Evolutionary conservation across 2,329 filamentous ascomycete genomes (phyloP).

Genomic region (Curvularia lunata): DNA sequence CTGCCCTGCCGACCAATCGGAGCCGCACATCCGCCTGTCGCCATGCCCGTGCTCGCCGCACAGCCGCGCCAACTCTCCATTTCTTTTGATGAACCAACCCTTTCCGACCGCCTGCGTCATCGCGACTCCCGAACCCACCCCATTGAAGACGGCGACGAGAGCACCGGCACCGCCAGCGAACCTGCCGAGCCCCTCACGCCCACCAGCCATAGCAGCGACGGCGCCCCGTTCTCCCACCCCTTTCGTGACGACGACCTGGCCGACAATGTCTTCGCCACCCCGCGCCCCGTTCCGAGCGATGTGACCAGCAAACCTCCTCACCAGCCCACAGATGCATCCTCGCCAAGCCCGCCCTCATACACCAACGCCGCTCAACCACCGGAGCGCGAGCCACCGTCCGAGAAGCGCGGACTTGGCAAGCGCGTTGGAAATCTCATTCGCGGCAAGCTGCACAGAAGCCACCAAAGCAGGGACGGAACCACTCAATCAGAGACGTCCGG

Average conservation of each 20-base stretch:
- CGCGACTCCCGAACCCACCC: constrained; percentile 39
- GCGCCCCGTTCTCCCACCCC: constrained; percentile 33
- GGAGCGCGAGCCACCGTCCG: constrained; percentile 22
- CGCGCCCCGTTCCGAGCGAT: constrained; percentile 19
- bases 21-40: constrained; percentile 12
- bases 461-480: constrained; percentile 14
- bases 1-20: constrained; percentile 15
- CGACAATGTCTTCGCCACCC: constrained; percentile 27
- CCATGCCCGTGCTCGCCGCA: constrained; percentile 36
- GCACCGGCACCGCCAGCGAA: constrained; percentile 48
- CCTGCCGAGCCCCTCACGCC: constrained; percentile 50
- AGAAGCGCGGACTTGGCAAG: constrained; percentile 40
- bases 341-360: constrained; percentile 1
- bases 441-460: constrained; percentile 29
- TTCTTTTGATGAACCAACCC: constrained; percentile 28
- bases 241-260: constrained; percentile 39
- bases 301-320: constrained; percentile 12
- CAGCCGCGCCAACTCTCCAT: constrained; percentile 27
- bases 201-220: constrained; percentile 45
- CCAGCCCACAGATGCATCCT: constrained; percentile 11
- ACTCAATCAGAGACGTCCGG: constrained; percentile 9
- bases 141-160: constrained; percentile 50
- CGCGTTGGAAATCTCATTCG: constrained; percentile 44
- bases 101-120: constrained; percentile 30
- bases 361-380: constrained; percentile 7